Evolutionary conservation across 148 eudicot genomes (phyloP).

Genomic region (Vaccinium macrocarpon): DNA sequence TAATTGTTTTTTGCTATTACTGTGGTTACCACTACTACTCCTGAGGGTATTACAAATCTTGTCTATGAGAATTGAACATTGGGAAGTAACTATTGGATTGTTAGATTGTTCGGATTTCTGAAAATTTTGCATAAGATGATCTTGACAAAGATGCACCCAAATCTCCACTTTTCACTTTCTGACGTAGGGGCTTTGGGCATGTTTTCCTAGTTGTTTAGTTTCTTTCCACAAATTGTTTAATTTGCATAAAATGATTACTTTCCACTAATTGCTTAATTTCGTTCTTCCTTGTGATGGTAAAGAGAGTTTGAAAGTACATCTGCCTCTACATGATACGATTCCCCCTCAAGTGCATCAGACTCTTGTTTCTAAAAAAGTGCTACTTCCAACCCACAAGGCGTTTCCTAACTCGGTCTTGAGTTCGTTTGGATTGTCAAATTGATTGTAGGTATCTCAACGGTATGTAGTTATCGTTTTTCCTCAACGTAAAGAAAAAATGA

Average conservation of each 20-base stretch:
- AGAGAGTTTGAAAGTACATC: background rate
- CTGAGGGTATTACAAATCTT: background rate
- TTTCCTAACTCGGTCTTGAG: background rate
- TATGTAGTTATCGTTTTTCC: background rate
- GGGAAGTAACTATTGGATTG: background rate
- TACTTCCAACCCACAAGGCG: background rate
- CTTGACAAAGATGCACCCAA: background rate
- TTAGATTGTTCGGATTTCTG: background rate
- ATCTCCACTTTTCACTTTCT: background rate
- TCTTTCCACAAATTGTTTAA: too few species aligned
- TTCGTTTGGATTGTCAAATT: background rate
- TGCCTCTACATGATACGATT: background rate
- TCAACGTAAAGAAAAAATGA: background rate
- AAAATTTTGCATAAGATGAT: background rate
- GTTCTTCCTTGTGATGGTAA: background rate
- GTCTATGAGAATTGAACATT: background rate
- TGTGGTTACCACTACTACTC: background rate
- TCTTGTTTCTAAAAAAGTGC: background rate
- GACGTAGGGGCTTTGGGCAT: background rate
- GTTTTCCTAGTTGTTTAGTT: background rate
- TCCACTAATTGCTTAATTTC: background rate
- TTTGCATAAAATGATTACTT: background rate
- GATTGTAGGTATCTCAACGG: background rate
- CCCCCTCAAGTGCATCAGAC: background rate
- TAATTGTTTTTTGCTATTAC: background rate